These are phyloP conservation scores for Phytophthora sp. DNA, from an alignment of 352 stramenopile genomes.

Conservation along the genomic window DNA sequence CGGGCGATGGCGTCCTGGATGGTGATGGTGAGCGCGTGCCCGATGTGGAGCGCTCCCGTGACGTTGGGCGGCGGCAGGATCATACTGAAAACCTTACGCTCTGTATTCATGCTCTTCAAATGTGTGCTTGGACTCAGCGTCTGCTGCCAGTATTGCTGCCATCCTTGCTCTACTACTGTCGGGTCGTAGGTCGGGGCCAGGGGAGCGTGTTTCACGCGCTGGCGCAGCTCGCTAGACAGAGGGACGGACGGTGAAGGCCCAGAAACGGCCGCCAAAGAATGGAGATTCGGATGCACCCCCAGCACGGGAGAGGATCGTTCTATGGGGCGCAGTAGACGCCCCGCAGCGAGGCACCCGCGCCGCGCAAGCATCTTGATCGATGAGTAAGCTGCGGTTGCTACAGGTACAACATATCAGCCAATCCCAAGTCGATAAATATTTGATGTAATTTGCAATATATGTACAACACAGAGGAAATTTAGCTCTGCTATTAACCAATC, in stretches of 20 bases:
- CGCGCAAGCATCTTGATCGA: slow-evolving; percentile 31
- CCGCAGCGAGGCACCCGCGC: neutral
- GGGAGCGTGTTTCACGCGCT: slow-evolving; percentile 57
- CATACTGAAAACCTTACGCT: slow-evolving; percentile 66
- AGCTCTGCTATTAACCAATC: slow-evolving; percentile 3
- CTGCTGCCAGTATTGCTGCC: slow-evolving; percentile 77
- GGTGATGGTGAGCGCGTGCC: slow-evolving; percentile 96
- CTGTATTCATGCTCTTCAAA: slow-evolving; percentile 10
- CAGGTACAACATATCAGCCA: neutral
- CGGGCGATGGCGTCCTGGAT: slow-evolving; percentile 97
- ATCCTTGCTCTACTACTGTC: slow-evolving; percentile 65
- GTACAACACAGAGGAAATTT: neutral
- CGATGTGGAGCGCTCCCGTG: slow-evolving; percentile 97
- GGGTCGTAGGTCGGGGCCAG: slow-evolving; percentile 72
- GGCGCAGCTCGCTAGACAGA: slow-evolving; percentile 52
- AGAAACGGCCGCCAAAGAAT: slow-evolving; percentile 9
- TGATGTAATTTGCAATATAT: neutral
- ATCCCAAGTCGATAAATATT: neutral
- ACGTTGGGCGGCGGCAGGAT: slow-evolving; percentile 98
- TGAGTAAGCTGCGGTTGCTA: too few species aligned
- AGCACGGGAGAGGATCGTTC: neutral
- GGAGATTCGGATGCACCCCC: neutral
- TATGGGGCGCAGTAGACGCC: slow-evolving; percentile 14
- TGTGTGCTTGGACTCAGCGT: slow-evolving; percentile 39
- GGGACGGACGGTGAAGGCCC: slow-evolving; percentile 22